Percentiles rank a stretch among this genome's conserved stretches.
Conservation (phyloP, 495 filamentous ascomycete genomes). For the Neurospora tetraspora region DNA sequence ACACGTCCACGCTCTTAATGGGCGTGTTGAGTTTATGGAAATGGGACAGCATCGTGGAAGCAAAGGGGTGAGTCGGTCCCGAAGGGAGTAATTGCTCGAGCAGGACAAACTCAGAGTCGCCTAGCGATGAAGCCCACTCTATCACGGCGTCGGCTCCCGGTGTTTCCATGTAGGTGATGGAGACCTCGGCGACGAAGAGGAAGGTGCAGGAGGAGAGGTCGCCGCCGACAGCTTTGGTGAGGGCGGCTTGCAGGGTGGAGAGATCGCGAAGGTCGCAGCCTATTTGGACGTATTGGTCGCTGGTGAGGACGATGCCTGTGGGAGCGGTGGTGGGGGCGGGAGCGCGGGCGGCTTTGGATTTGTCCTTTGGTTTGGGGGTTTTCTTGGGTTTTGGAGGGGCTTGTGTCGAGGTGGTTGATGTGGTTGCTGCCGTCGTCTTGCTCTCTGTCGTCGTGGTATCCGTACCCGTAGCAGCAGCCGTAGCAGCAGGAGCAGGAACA, state of each 20-base stretch:
- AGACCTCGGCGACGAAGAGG: conserved; percentile 81
- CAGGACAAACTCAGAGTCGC: conserved; percentile 72
- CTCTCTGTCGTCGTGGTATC: not conserved
- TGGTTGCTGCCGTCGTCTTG: conserved; percentile 4
- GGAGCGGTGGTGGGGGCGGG: not conserved
- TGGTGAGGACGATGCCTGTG: conserved; percentile 42
- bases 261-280: conserved; percentile 74
- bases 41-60: conserved; percentile 75
- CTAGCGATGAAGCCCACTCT: conserved; percentile 53
- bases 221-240: conserved; percentile 40
- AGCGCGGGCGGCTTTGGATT: not conserved
- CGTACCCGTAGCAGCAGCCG: not conserved
- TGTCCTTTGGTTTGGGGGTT: not conserved
- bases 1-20: conserved; percentile 58
- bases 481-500: not conserved
- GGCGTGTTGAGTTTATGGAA: conserved; percentile 74
- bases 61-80: conserved; percentile 71
- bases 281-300: conserved; percentile 63
- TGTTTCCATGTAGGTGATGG: conserved; percentile 80
- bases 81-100: conserved; percentile 80
- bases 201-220: conserved; percentile 48
- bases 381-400: conserved; percentile 1
- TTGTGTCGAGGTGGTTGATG: conserved; percentile 33
- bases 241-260: conserved; percentile 40
- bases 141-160: conserved; percentile 65